Evolutionary conservation across 129 eudicot genomes (phyloP).

Genomic region (Centaurea solstitialis): DNA sequence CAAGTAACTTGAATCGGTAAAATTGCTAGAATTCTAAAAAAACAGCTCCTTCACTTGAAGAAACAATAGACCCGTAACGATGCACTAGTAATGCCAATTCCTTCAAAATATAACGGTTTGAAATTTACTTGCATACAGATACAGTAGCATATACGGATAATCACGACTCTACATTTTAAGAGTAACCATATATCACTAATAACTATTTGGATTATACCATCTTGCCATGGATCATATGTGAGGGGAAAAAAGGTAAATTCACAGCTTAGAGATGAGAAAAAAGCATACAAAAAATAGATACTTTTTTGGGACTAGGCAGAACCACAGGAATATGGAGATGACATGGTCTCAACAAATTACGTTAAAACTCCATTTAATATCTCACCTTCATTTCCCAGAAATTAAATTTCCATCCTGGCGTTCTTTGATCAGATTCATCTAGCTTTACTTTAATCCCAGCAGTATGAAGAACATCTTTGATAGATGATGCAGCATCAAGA

Average conservation of each 20-base stretch:
- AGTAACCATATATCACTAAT: no score
- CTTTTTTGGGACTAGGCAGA: background rate
- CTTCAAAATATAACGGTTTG: background rate
- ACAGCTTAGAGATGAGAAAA: background rate
- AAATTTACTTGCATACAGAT: background rate
- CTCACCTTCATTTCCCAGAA: conserved; percentile 99
- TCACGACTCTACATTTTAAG: no score
- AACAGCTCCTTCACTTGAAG: background rate
- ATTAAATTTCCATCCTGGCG: conserved; percentile 96
- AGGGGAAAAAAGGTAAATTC: no score
- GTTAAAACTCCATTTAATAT: background rate
- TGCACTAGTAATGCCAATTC: background rate
- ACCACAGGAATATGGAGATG: background rate
- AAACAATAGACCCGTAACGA: background rate
- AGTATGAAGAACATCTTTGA: conserved; percentile 61
- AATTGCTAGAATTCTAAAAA: background rate
- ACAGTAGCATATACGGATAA: background rate
- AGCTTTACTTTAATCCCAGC: conserved; percentile 85
- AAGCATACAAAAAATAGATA: background rate
- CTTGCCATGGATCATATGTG: no score
- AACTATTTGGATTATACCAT: no score
- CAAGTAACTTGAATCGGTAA: background rate
- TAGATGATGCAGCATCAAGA: conserved; percentile 70
- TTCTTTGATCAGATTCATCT: conserved; percentile 94
- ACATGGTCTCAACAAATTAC: background rate